Evolutionary conservation across 495 filamentous ascomycete species (phyloP), one percentile per base, ranked within the genome.

Genomic region (Penicillium egyptiacum): DNA sequence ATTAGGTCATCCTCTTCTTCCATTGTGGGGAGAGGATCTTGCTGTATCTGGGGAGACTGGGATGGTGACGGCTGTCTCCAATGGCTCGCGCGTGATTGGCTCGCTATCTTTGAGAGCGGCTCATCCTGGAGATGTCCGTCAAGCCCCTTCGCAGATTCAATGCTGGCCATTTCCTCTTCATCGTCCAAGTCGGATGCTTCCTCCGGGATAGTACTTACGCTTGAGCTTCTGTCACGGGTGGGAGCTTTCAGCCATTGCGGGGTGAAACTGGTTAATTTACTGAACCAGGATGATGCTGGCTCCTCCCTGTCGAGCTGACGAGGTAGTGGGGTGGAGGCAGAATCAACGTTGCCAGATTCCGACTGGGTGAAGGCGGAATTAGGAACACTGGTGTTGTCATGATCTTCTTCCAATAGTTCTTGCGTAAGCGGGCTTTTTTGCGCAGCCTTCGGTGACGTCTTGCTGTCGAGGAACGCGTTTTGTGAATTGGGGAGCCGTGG

Each of bases 201-300:
- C 28, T 71, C 65, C 8, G 59, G 59, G 40, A 53, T 46, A 26
- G 58, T 47, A 49, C 40, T 62, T 2, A 57, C 55, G 17, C 55
- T 60, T 31, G 69, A 61, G 50, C 63, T 57, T 4, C 64, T 57
- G 22, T 50, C 56, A 41, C 54, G 52, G 5, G 44, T 52, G 5
- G 75, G 73, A 10, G 70, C 69, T 67, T 70, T 75, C 54, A 76
- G 53, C 75, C 75, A 78, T 57, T 66, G 60, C 12, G 75, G 75
- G 2, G 73, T 78, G 42, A 75, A 55, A 56, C 63, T 73, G n/a
- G 70, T 70, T 43, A 78, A 70, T 61, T 52, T 64, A 43, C 69
- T 62, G 48, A 74, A 71, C 75, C 72, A 76, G 49, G 75, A 71
- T 55, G 73, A 72, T 56, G 61, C 57, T 43, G 63, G 68, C 17